Percentiles rank a stretch among this genome's conserved stretches.
phyloP scores from a whole-genome alignment of 306 rosid genomes.

The Prunus salicina region DNA sequence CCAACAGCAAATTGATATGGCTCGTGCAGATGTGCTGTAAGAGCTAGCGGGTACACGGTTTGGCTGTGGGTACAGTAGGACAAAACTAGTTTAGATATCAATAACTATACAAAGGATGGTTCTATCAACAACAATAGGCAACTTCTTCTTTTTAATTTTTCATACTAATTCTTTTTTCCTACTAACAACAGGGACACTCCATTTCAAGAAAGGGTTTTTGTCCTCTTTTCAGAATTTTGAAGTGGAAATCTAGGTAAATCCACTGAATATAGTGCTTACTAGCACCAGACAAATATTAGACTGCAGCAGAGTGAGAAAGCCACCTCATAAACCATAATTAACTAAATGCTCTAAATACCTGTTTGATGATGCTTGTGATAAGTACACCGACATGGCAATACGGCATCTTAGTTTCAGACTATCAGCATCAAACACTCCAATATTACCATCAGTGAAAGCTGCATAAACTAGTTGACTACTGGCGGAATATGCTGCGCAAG shows the following conservation, averaged over 20 bases:
- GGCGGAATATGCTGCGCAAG: slow-evolving; percentile 57
- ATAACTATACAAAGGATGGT: neutral
- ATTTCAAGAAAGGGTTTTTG: too few relatives aligned
- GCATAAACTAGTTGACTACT: slow-evolving; percentile 62
- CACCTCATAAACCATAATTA: neutral
- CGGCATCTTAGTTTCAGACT: slow-evolving; percentile 68
- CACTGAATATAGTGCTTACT: neutral
- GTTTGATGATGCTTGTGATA: slow-evolving; percentile 43
- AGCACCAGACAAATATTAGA: too few relatives aligned
- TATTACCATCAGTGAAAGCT: slow-evolving; percentile 50
- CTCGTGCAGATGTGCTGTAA: slow-evolving; percentile 59
- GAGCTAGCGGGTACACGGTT: slow-evolving; percentile 46
- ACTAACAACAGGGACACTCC: neutral
- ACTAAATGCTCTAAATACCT: neutral
- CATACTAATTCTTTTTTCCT: neutral
- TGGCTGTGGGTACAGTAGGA: slow-evolving; percentile 41
- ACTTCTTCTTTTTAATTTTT: neutral
- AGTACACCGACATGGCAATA: slow-evolving; percentile 52
- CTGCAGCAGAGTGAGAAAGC: neutral
- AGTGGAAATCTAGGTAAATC: neutral
- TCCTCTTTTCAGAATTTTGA: too few relatives aligned
- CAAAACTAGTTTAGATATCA: neutral
- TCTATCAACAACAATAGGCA: neutral
- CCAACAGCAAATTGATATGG: slow-evolving; percentile 67
- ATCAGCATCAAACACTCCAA: slow-evolving; percentile 70